Percentiles rank a stretch among this genome's conserved stretches.
These are phyloP conservation scores for Diaporthe longicolla DNA, from an alignment of 2,329 filamentous ascomycete species.

Conservation along the genomic window DNA sequence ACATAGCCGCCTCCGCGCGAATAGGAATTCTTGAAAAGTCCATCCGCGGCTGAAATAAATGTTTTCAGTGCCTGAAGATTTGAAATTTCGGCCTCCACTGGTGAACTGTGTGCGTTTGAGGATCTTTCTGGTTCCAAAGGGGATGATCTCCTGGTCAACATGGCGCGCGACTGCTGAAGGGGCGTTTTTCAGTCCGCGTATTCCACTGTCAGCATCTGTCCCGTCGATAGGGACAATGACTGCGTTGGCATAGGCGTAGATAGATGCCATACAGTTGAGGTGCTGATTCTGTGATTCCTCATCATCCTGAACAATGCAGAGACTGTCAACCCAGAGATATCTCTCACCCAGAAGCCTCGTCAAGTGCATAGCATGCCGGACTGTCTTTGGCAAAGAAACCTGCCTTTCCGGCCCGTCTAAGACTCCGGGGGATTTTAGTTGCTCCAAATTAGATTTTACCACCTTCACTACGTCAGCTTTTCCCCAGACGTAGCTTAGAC, in stretches of 20 bases:
- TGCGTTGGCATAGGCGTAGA: slow-evolving; percentile 26
- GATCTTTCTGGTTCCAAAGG: neutral
- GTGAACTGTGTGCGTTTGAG: neutral
- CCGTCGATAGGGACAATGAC: slow-evolving; percentile 22
- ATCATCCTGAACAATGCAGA: slow-evolving; percentile 28
- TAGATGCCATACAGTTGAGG: slow-evolving; percentile 21
- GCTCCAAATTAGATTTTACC: neutral
- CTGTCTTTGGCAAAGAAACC: neutral
- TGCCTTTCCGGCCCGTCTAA: neutral
- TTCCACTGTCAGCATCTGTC: neutral
- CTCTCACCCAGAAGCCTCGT: slow-evolving; percentile 15
- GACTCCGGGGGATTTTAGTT: neutral
- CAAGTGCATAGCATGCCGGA: slow-evolving; percentile 28
- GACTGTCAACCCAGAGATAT: slow-evolving; percentile 31
- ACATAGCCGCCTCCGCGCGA: slow-evolving; percentile 17
- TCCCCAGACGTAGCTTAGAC: slow-evolving; percentile 16
- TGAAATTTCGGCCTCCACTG: neutral
- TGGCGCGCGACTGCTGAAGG: neutral
- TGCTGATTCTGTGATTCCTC: neutral
- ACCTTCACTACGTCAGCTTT: neutral
- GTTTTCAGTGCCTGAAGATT: neutral
- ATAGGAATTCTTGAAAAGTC: slow-evolving; percentile 32
- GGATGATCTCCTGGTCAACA: neutral
- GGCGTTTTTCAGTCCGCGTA: neutral
- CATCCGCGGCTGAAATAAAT: slow-evolving; percentile 22